Conservation (phyloP, 345 rosid species). For the Hypericum perforatum region DNA sequence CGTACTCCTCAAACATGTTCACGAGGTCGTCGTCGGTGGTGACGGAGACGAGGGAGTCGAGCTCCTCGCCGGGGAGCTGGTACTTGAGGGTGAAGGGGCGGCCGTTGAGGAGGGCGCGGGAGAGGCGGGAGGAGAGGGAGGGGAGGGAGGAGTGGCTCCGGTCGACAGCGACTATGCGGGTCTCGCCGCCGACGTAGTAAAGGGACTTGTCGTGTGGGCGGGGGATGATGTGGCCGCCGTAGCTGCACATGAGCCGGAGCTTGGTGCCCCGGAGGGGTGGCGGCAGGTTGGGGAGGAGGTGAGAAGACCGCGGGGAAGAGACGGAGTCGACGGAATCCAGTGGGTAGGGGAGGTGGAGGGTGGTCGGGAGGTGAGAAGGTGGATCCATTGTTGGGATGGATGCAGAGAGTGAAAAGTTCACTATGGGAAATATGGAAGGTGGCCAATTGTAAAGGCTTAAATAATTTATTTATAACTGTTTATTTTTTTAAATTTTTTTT, state of each 20-base stretch:
- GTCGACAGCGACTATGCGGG: slow-evolving; percentile 52
- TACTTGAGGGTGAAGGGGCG: slow-evolving; percentile 68
- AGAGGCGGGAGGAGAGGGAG: slow-evolving; percentile 44
- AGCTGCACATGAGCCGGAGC: slow-evolving; percentile 88
- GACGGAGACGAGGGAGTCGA: slow-evolving; percentile 75
- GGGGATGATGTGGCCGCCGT: slow-evolving; percentile 80
- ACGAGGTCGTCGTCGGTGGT: slow-evolving; percentile 77
- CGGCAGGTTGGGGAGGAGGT: slow-evolving; percentile 43
- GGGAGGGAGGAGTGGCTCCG: slow-evolving; percentile 44
- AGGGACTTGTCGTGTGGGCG: slow-evolving; percentile 81
- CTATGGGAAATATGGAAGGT: slow-evolving; percentile 10
- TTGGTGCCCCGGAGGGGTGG: slow-evolving; percentile 49
- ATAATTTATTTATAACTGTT: too few species aligned
- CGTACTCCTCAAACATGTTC: slow-evolving; percentile 73
- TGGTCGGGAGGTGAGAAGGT: slow-evolving; percentile 20
- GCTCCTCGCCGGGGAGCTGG: slow-evolving; percentile 81
- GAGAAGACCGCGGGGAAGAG: slow-evolving; percentile 15
- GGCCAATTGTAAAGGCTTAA: slow-evolving; percentile 17
- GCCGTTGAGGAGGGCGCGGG: slow-evolving; percentile 50
- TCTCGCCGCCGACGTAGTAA: slow-evolving; percentile 67
- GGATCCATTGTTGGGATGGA: slow-evolving; percentile 25
- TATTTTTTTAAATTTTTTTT: not conserved
- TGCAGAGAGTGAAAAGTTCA: slow-evolving; percentile 20
- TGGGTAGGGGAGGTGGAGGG: not conserved
- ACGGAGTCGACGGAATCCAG: not conserved